Conservation (phyloP, 2,329 filamentous ascomycete species). For the Penicillium nordicum region DNA sequence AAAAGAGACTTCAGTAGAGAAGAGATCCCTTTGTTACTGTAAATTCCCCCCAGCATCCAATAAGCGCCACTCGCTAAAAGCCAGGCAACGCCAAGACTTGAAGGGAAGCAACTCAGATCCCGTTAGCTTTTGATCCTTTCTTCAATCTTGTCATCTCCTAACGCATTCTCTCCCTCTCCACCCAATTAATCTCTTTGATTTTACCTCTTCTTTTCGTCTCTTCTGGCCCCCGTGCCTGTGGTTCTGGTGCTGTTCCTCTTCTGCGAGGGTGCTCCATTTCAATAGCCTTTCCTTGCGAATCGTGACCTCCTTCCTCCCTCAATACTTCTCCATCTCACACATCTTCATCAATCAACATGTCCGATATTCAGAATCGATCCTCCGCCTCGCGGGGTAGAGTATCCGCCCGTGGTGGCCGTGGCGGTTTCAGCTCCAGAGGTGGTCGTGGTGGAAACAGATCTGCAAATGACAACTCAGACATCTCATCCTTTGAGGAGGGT, state of each 20-base stretch:
- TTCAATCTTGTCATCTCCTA: constrained; percentile 22
- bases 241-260: constrained; percentile 38
- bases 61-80: constrained; percentile 35
- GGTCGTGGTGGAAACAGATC: constrained; percentile 66
- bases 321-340: constrained; percentile 29
- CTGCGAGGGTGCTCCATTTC: constrained; percentile 35
- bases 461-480: constrained; percentile 69
- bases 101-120: constrained; percentile 27
- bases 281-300: constrained; percentile 25
- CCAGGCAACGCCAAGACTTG: constrained; percentile 25
- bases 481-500: constrained; percentile 69
- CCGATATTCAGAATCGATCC: constrained; percentile 85
- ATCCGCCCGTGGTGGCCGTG: constrained; percentile 79
- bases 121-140: constrained; percentile 27
- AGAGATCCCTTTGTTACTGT: constrained; percentile 5
- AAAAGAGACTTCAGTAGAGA: background rate
- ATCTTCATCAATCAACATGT: constrained; percentile 63
- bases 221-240: constrained; percentile 34
- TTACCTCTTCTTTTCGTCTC: constrained; percentile 17
- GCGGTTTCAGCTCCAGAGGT: constrained; percentile 67
- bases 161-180: constrained; percentile 19
- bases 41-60: constrained; percentile 14
- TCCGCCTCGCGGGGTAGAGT: constrained; percentile 83
- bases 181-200: constrained; percentile 21
- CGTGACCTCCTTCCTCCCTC: constrained; percentile 22